Conservation (phyloP, 2,329 filamentous ascomycete genomes). For the Pseudodiploospora longispora region DNA sequence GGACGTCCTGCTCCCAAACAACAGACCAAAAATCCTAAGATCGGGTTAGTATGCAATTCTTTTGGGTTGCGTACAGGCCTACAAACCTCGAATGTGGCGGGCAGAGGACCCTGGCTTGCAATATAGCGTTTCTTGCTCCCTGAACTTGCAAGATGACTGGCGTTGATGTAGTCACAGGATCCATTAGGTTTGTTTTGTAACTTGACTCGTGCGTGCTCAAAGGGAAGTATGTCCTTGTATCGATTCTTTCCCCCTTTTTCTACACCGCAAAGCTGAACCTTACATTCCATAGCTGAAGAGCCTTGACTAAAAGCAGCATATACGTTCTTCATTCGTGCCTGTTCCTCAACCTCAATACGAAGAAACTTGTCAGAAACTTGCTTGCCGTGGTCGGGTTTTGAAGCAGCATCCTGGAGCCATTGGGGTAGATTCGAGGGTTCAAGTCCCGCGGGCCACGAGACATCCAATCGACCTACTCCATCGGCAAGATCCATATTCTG, state of each 20-base stretch:
- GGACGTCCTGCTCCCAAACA: slow-evolving; percentile 92
- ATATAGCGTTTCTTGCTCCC: slow-evolving; percentile 90
- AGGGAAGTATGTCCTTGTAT: slow-evolving; percentile 96
- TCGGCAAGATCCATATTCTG: slow-evolving; percentile 94
- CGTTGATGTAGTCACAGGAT: slow-evolving; percentile 90
- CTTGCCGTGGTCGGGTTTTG: slow-evolving; percentile 65
- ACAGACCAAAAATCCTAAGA: slow-evolving; percentile 92
- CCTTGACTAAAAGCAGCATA: slow-evolving; percentile 43
- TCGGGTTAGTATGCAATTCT: slow-evolving; percentile 17
- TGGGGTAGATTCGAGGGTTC: slow-evolving; percentile 51
- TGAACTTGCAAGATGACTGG: slow-evolving; percentile 72
- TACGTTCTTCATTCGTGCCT: slow-evolving; percentile 85
- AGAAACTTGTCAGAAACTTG: slow-evolving; percentile 76
- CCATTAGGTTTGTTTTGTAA: slow-evolving; percentile 59
- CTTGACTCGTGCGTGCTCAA: slow-evolving; percentile 84
- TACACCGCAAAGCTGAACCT: slow-evolving; percentile 76
- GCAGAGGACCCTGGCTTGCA: slow-evolving; percentile 87
- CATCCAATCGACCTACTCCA: slow-evolving; percentile 77
- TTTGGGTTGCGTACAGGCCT: background rate
- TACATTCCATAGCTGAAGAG: slow-evolving; percentile 14
- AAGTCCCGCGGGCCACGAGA: slow-evolving; percentile 38
- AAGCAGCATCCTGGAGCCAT: slow-evolving; percentile 68
- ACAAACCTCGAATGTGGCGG: slow-evolving; percentile 80
- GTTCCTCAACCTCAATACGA: slow-evolving; percentile 73
- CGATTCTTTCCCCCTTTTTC: slow-evolving; percentile 94